A percentile compares a stretch with the other conserved stretches of the same genome.
These are phyloP conservation scores for Hyaloperonospora arabidopsidis DNA, from an alignment of 352 stramenopile species.

Conservation along the genomic window DNA sequence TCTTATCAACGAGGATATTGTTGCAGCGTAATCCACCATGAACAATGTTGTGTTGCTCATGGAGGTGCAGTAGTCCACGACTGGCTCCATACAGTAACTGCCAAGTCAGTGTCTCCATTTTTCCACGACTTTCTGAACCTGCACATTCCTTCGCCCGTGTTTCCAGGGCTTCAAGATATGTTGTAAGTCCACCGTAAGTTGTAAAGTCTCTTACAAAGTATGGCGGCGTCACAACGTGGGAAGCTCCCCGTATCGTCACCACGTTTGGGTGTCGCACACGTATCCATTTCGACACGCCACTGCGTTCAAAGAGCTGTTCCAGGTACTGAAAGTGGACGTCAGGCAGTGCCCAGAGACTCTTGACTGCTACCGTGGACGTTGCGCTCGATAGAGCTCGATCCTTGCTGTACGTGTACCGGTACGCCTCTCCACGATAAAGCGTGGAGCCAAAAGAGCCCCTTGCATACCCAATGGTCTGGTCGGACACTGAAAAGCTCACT, in stretches of 20 bases:
- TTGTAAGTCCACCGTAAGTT: slow-evolving; percentile 40
- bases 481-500: slow-evolving; percentile 40
- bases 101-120: slow-evolving; percentile 42
- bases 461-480: slow-evolving; percentile 27
- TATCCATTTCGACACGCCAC: slow-evolving; percentile 38
- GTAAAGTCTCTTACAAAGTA: slow-evolving; percentile 60
- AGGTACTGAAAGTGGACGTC: slow-evolving; percentile 43
- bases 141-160: slow-evolving; percentile 30
- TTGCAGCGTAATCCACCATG: slow-evolving; percentile 54
- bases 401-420: slow-evolving; percentile 34
- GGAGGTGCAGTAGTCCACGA: slow-evolving; percentile 53
- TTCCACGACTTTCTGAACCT: slow-evolving; percentile 20
- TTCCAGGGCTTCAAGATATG: slow-evolving; percentile 42
- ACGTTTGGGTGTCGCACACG: slow-evolving; percentile 53
- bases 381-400: slow-evolving; percentile 23
- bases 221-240: slow-evolving; percentile 37
- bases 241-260: slow-evolving; percentile 48
- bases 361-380: slow-evolving; percentile 41
- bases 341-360: slow-evolving; percentile 42
- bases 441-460: slow-evolving; percentile 40
- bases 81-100: slow-evolving; percentile 50
- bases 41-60: slow-evolving; percentile 45
- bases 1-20: slow-evolving; percentile 68
- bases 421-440: slow-evolving; percentile 48
- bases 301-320: slow-evolving; percentile 46